Evolutionary conservation across 768 basidiomycete genomes (phyloP), one percentile per base, ranked within the genome.

Genomic region (Russula griseocarnosa): DNA sequence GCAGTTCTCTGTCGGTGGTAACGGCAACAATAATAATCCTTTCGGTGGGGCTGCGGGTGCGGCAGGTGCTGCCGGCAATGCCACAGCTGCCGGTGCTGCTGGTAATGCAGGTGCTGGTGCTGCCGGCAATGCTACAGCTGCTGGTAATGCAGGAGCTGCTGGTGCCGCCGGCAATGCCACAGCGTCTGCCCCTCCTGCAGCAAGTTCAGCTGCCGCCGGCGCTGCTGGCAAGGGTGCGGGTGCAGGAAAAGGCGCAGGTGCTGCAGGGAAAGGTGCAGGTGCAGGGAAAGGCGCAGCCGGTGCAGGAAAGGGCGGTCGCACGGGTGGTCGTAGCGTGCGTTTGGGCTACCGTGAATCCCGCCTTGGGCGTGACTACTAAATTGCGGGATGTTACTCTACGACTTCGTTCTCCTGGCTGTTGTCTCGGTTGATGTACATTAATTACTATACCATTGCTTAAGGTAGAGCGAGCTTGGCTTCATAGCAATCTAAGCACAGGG

Each of bases 381-480:
- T 26, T 40, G 30, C 16, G 10, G 18, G 20, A 52, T 32, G 22
- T 11, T 26, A 5, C 28, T 40, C 28, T 22, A 20, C n/a, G 42
- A 9, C 6, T 67, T 68, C 65, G 67, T 67, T 68, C 55, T 44
- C 32, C n/a, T 64, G 51, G 38, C 16, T 57, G 13, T 22, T 47
- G n/a, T 42, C 46, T 47, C 46, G 22, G 46, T 11, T 47, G n/a
- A 22, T 50, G 64, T 64, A 61, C 58, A n/a, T 53, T 64, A 60
- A 18, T 57, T 64, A 60, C 60, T 52, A 56, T 61, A 60, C 57
- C 55, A 49, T 66, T 58, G 51, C 44, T 49, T 50, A 49, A 55
- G 16, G 59, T 67, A 61, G 65, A 51, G 52, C 6, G 9, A 52
- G 50, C 59, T 66, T 44, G 55, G 59, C 60, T 67, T 66, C 56